Evolutionary conservation across 768 basidiomycete species (phyloP).

Genomic region (Tricholomella constricta): DNA sequence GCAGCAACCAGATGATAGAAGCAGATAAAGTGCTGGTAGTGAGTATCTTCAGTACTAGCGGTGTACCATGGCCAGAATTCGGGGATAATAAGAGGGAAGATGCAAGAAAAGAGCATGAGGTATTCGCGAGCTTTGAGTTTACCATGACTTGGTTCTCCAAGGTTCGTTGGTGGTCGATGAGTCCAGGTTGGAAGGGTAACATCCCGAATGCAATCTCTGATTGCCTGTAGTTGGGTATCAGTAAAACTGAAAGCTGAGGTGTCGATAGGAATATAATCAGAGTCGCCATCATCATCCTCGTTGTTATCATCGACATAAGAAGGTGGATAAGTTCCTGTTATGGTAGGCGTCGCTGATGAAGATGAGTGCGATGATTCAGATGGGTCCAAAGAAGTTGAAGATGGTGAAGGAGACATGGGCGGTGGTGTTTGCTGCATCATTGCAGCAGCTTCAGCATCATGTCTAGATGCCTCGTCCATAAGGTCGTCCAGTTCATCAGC

Average conservation of each 20-base stretch:
- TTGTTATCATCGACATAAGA: slow-evolving; percentile 6
- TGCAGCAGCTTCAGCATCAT: not conserved
- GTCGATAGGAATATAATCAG: not conserved
- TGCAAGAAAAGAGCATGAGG: slow-evolving; percentile 3
- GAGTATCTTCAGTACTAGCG: not conserved
- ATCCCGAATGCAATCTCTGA: slow-evolving; percentile 18
- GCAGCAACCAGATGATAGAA: slow-evolving; percentile 27
- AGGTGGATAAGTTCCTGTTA: not conserved
- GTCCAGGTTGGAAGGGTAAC: slow-evolving; percentile 11
- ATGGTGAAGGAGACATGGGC: not conserved
- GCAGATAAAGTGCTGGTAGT: slow-evolving; percentile 13
- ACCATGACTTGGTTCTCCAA: slow-evolving; percentile 33
- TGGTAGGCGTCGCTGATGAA: too few relatives aligned
- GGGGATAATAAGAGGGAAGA: slow-evolving; percentile 32
- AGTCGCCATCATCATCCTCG: slow-evolving; percentile 12
- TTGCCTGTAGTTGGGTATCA: slow-evolving; percentile 6
- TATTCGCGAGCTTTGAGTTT: slow-evolving; percentile 15
- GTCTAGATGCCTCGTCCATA: slow-evolving; percentile 10
- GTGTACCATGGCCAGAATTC: slow-evolving; percentile 29
- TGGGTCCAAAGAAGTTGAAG: not conserved
- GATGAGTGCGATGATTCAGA: too few relatives aligned
- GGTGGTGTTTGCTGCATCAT: not conserved
- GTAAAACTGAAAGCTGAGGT: slow-evolving; percentile 1
- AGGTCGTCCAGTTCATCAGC: slow-evolving; percentile 14
- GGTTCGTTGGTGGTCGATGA: slow-evolving; percentile 28